Evolutionary conservation across 2,329 filamentous ascomycete genomes (phyloP).

Genomic region (Hypomyces rosellus): DNA sequence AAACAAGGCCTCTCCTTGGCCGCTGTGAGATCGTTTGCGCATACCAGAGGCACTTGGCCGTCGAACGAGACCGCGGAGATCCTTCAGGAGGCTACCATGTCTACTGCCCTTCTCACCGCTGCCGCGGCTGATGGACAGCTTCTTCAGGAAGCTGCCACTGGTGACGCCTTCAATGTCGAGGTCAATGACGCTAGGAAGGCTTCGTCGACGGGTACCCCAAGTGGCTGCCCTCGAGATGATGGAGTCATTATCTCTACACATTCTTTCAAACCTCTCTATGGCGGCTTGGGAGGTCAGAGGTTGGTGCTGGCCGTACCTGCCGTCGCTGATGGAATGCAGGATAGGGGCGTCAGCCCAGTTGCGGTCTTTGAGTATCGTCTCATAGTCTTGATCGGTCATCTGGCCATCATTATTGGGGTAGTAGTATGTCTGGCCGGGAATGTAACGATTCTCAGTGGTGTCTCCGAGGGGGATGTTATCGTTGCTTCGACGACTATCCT

Average conservation of each 20-base stretch:
- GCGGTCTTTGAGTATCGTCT: constrained; percentile 42
- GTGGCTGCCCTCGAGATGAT: constrained; percentile 59
- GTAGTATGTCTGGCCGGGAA: constrained; percentile 49
- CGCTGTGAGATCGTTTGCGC: constrained; percentile 43
- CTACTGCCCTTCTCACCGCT: constrained; percentile 35
- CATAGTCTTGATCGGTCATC: constrained; percentile 40
- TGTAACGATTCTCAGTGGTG: constrained; percentile 43
- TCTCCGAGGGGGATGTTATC: constrained; percentile 40
- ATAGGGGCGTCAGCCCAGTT: constrained; percentile 46
- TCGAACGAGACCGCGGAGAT: constrained; percentile 43
- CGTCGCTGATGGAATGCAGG: constrained; percentile 37
- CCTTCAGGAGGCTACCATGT: constrained; percentile 42
- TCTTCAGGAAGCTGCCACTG: constrained; percentile 58
- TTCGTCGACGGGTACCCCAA: constrained; percentile 62
- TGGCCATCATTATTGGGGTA: constrained; percentile 35
- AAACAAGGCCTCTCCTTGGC: constrained; percentile 24
- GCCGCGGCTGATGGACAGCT: constrained; percentile 47
- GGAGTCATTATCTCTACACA: constrained; percentile 51
- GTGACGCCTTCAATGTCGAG: constrained; percentile 48
- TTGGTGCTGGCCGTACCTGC: constrained; percentile 31
- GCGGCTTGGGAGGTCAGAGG: constrained; percentile 47
- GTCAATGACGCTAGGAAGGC: constrained; percentile 54
- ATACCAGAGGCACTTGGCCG: constrained; percentile 39
- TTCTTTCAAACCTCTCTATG: constrained; percentile 45
- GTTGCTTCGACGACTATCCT: constrained; percentile 25